Evolutionary conservation across 148 eudicot genomes (phyloP).

Genomic region (Rhododendron henanense): DNA sequence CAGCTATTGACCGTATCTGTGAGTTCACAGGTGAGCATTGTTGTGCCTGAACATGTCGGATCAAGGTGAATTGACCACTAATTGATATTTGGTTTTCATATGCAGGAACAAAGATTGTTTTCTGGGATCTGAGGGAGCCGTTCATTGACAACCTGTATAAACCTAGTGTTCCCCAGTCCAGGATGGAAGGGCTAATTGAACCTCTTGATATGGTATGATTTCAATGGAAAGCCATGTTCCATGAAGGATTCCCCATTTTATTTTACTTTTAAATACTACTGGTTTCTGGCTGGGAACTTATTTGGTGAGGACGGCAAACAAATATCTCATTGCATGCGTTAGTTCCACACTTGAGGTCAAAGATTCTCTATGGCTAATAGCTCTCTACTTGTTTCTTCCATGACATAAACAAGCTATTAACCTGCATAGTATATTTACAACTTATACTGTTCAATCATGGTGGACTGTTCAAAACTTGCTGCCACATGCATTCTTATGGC

Average conservation of each 20-base stretch:
- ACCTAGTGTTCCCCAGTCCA: conserved; percentile 81
- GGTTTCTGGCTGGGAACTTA: background rate
- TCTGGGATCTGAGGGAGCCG: conserved; percentile 90
- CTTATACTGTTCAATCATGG: background rate
- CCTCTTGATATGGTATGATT: conserved; percentile 84
- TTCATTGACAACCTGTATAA: conserved; percentile 85
- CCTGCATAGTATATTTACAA: background rate
- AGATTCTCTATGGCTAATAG: background rate
- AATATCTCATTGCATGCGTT: background rate
- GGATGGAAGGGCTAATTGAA: conserved; percentile 78
- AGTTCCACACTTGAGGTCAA: background rate
- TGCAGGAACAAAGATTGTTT: conserved; percentile 87
- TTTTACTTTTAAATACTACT: background rate
- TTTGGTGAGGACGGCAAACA: background rate
- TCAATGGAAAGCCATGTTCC: background rate
- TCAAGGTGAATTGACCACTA: background rate
- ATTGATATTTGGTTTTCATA: conserved; percentile 10
- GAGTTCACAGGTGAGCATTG: conserved; percentile 73
- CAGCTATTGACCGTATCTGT: conserved; percentile 88
- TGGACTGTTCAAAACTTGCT: conserved; percentile 2
- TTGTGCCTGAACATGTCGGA: conserved; percentile 7
- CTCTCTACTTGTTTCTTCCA: conserved; percentile 3
- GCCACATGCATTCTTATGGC: background rate
- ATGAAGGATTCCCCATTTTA: background rate
- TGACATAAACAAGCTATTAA: background rate